A percentile compares a stretch with the other conserved stretches of the same genome.
These are phyloP conservation scores for Nicotiana tomentosiformis DNA, from an alignment of 257 asterid species.

Conservation along the genomic window DNA sequence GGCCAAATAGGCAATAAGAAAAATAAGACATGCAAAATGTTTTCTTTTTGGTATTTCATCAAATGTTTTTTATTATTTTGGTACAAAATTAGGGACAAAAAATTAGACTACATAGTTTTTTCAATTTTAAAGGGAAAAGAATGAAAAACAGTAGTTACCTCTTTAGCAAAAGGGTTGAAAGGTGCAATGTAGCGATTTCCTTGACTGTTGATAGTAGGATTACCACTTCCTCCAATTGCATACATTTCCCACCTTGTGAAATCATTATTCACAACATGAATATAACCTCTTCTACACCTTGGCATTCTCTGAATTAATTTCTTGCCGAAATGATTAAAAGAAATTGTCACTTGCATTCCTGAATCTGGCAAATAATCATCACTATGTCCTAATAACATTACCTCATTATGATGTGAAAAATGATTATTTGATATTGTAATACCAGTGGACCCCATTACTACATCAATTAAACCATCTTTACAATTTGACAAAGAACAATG, in stretches of 20 bases:
- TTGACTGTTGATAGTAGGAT: conserved; percentile 72
- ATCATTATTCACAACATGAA: conserved; percentile 73
- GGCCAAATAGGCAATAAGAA: no score
- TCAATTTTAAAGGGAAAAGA: not conserved
- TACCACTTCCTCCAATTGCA: conserved; percentile 81
- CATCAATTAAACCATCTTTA: conserved; percentile 67
- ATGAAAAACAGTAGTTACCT: conserved; percentile 21
- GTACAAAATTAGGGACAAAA: not conserved
- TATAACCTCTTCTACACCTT: conserved; percentile 68
- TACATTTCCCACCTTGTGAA: conserved; percentile 83
- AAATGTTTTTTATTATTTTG: not conserved
- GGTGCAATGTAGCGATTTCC: conserved; percentile 76
- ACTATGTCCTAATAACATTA: conserved; percentile 66
- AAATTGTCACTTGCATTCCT: conserved; percentile 80
- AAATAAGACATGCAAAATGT: no score
- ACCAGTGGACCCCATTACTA: conserved; percentile 68
- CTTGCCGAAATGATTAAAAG: conserved; percentile 60
- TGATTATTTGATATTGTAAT: conserved; percentile 58
- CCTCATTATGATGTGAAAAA: conserved; percentile 68
- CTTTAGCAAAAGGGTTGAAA: conserved; percentile 52
- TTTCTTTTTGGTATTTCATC: not conserved
- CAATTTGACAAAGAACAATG: conserved; percentile 65
- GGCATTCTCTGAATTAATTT: conserved; percentile 74
- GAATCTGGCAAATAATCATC: conserved; percentile 64
- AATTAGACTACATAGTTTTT: not conserved